A percentile compares a stretch with the other conserved stretches of the same genome.
These are phyloP conservation scores for Boletus rubescentipes DNA, from an alignment of 768 basidiomycete species.

Conservation along the genomic window DNA sequence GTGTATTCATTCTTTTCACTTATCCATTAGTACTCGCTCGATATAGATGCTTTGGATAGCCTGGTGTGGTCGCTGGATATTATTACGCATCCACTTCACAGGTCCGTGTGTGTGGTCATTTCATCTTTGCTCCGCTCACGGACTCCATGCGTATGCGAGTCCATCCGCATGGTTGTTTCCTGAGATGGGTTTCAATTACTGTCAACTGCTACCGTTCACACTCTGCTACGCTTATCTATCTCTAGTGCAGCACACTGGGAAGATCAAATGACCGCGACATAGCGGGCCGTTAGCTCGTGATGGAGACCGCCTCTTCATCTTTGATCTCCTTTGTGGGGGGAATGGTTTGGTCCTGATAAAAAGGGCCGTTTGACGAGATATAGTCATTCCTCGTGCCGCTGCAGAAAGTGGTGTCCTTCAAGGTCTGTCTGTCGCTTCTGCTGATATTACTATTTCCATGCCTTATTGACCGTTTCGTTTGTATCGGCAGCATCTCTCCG, in stretches of 20 bases:
- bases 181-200: neutral
- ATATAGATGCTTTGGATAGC: slow-evolving; percentile 21
- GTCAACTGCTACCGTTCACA: neutral
- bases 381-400: neutral
- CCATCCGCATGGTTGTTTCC: neutral
- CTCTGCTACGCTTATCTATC: neutral
- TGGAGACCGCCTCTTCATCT: neutral
- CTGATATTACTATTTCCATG: neutral
- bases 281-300: neutral
- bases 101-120: neutral
- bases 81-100: neutral
- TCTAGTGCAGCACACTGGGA: neutral
- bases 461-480: neutral
- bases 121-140: neutral
- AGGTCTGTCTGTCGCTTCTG: neutral
- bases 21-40: slow-evolving; percentile 20
- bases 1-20: slow-evolving; percentile 17
- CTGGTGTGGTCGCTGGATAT: neutral
- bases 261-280: neutral
- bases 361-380: neutral
- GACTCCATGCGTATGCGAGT: neutral
- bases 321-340: neutral
- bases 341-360: neutral
- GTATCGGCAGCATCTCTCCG: neutral
- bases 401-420: neutral